Percentiles rank a stretch among this genome's conserved stretches.
These are phyloP conservation scores for Zygosaccharomyces sapae DNA, from an alignment of 1,139 yeast species.

Conservation along the genomic window DNA sequence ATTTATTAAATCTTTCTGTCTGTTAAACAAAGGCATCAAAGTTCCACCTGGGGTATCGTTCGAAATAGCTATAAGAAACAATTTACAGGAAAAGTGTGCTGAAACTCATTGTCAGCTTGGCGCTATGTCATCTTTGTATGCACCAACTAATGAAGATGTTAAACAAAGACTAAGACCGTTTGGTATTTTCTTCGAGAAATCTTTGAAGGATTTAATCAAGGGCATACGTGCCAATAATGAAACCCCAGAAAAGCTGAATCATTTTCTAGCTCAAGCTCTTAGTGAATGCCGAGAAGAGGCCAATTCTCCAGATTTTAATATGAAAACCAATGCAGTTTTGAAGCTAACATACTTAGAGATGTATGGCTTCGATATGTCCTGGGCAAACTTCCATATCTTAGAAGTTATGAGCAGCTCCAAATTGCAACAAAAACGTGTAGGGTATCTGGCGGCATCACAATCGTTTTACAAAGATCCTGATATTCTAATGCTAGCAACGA, in stretches of 20 bases:
- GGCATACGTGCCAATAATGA: slow-evolving; percentile 79
- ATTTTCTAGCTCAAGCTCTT: slow-evolving; percentile 66
- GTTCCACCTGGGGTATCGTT: not conserved
- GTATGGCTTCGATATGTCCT: slow-evolving; percentile 97
- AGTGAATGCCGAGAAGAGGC: slow-evolving; percentile 84
- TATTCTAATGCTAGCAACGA: slow-evolving; percentile 86
- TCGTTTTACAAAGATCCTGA: slow-evolving; percentile 81
- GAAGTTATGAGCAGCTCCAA: slow-evolving; percentile 91
- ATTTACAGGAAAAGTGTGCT: not conserved
- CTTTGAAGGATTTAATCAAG: slow-evolving; percentile 79
- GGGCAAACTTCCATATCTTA: slow-evolving; percentile 91
- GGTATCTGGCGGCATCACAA: slow-evolving; percentile 92
- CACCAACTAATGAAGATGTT: slow-evolving; percentile 35
- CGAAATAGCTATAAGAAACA: not conserved
- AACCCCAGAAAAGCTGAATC: slow-evolving; percentile 70
- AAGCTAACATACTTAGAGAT: slow-evolving; percentile 89
- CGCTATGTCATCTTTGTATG: slow-evolving; percentile 28
- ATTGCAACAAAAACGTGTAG: slow-evolving; percentile 94
- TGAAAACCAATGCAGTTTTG: slow-evolving; percentile 85
- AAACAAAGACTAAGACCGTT: slow-evolving; percentile 71
- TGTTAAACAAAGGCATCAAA: not conserved
- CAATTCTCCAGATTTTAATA: slow-evolving; percentile 70
- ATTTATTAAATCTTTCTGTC: not conserved
- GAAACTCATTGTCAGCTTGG: not conserved
- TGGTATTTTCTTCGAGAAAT: slow-evolving; percentile 78